Percentiles rank a stretch among this genome's conserved stretches.
Evolutionary conservation across 257 asterid genomes (phyloP).

Genomic region (Avicennia marina): DNA sequence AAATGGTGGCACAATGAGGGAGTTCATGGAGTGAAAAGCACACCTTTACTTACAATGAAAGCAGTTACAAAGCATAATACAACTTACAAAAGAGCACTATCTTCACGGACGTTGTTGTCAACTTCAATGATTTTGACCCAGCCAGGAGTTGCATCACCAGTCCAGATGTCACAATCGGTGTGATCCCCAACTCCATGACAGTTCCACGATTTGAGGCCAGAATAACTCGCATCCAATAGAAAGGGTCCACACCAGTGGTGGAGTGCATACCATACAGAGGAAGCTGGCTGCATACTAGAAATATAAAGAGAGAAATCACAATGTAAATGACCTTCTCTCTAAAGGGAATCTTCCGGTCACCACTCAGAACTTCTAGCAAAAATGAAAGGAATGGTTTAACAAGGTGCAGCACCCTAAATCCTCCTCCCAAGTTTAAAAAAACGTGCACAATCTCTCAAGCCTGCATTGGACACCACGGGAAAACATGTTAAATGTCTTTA

Average conservation of each 20-base stretch:
- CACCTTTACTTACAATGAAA: too few relatives aligned
- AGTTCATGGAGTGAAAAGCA: too few relatives aligned
- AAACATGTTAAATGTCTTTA: background rate
- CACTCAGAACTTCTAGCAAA: conserved; percentile 37
- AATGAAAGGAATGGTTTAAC: conserved; percentile 65
- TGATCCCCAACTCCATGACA: conserved; percentile 29
- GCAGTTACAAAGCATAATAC: too few relatives aligned
- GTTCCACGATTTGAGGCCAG: conserved; percentile 28
- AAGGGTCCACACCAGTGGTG: conserved; percentile 24
- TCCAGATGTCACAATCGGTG: conserved; percentile 29
- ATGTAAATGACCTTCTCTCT: conserved; percentile 24
- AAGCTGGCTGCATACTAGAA: conserved; percentile 28
- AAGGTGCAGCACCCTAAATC: conserved; percentile 69
- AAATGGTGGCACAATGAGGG: too few relatives aligned
- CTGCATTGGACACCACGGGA: conserved; percentile 21
- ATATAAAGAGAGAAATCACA: conserved; percentile 18
- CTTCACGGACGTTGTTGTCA: conserved; percentile 25
- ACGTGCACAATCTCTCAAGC: conserved; percentile 13
- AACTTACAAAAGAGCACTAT: conserved; percentile 24
- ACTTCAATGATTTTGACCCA: conserved; percentile 19
- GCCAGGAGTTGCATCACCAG: conserved; percentile 25
- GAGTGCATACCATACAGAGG: conserved; percentile 27
- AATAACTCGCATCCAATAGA: conserved; percentile 29
- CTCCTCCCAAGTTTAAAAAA: conserved; percentile 55
- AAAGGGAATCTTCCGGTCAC: conserved; percentile 22